Conservation (phyloP, 2,329 filamentous ascomycete species). For the Aspergillus sp. region DNA sequence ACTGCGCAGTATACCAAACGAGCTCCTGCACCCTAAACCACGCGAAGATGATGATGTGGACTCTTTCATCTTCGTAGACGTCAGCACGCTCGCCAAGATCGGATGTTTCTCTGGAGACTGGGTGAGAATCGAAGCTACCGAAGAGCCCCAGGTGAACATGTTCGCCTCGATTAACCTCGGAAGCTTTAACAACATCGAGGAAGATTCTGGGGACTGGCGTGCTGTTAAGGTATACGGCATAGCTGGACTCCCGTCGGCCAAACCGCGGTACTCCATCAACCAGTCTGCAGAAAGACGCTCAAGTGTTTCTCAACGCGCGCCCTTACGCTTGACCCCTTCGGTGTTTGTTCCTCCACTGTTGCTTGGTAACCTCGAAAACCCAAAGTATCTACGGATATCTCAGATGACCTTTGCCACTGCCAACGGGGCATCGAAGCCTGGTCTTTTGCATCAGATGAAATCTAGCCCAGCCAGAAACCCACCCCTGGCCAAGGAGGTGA, state of each 20-base stretch:
- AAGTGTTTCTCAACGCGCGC: constrained; percentile 49
- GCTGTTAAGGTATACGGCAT: constrained; percentile 85
- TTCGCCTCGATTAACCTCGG: constrained; percentile 61
- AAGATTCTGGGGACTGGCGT: constrained; percentile 69
- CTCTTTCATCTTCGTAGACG: constrained; percentile 84
- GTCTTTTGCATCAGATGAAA: constrained; percentile 50
- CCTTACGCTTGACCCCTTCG: constrained; percentile 49
- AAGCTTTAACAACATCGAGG: constrained; percentile 39
- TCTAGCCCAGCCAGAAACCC: constrained; percentile 45
- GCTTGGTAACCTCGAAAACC: constrained; percentile 75
- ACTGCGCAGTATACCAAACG: constrained; percentile 65
- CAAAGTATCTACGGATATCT: constrained; percentile 73
- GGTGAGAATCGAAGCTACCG: constrained; percentile 76
- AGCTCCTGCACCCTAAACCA: constrained; percentile 81
- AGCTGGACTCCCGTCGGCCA: constrained; percentile 57
- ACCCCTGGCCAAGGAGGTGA: constrained; percentile 70
- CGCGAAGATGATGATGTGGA: constrained; percentile 78
- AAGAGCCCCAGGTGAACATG: constrained; percentile 60
- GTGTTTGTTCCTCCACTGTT: constrained; percentile 82
- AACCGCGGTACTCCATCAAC: constrained; percentile 53
- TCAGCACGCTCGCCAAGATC: constrained; percentile 77
- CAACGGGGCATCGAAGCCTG: constrained; percentile 49
- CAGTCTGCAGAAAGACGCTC: constrained; percentile 45
- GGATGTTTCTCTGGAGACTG: constrained; percentile 98
- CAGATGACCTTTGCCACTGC: constrained; percentile 41